Evolutionary conservation across 169 alveolate species (phyloP), one percentile per base, ranked within the genome.

Genomic region (Amoebophrya sp.): DNA sequence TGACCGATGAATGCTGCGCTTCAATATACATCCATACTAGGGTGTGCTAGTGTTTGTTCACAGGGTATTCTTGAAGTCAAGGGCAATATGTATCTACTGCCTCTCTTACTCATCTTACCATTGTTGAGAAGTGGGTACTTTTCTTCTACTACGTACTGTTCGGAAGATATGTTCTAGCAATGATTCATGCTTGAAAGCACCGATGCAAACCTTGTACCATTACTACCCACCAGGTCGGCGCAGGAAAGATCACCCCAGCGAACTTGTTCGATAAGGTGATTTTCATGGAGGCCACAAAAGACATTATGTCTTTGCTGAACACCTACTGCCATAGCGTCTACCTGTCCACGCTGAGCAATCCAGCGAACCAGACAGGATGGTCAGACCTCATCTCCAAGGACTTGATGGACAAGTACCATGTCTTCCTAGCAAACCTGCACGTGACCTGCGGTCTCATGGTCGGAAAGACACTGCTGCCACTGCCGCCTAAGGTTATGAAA

Each of bases 361-460:
- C 95, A 77, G 76, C 41, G 24, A 41, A 89, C 93, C 96, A 96
- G 95, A 94, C 95, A 34, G 98, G 98, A 3, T 96, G 98, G 97
- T 95, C 98, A 0, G 98, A 96, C 90, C 95, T 97, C 91, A 97
- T 97, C 10, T 93, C 98, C 65, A 97, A 97, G 90, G 99, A 98
- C 92, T 95, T 98, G 41, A 96, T 98, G 97, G 98, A 97, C 93
- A 98, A 98, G 95, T 97, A 96, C 96, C 97, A 97, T 92, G 93
- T 95, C 89, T 98, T 97, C 93, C 95, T 98, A 40, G 97, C 98
- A 6, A 96, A 96, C 77, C 95, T 97, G 93, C 97, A 97, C 78
- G 99, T 97, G 47, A 96, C 98, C 0, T 94, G 96, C 23, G 99
- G 99, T 40, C 96, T 97, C 89, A 95, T 97, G 53, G 96, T 96